Conservation (phyloP, 2,329 filamentous ascomycete genomes). For the Cephalotrichum gorgonifer region DNA sequence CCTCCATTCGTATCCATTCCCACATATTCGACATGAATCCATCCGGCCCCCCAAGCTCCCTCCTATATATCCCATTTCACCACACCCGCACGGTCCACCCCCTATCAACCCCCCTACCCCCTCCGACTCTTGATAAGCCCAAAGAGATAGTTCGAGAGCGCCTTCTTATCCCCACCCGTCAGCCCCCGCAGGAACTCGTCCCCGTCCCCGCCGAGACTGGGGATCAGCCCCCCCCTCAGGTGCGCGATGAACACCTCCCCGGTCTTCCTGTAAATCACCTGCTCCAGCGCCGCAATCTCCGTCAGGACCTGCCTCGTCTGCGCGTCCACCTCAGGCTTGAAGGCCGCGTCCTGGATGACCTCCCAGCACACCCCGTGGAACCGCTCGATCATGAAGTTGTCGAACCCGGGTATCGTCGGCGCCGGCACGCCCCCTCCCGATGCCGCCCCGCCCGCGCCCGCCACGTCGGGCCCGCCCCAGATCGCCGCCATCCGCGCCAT, state of each 20-base stretch:
- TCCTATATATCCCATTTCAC: no score
- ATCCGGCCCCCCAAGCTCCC: no score
- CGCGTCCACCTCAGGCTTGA: conserved; percentile 71
- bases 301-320: conserved; percentile 80
- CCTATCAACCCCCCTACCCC: conserved; percentile 16
- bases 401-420: conserved; percentile 73
- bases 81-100: no score
- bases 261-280: conserved; percentile 82
- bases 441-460: conserved; percentile 41
- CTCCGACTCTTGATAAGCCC: conserved; percentile 39
- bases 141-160: conserved; percentile 54
- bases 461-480: conserved; percentile 81
- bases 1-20: no score
- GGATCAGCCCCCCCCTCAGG: conserved; percentile 53
- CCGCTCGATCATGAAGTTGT: conserved; percentile 76
- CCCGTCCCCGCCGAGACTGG: conserved; percentile 52
- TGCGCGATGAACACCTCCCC: conserved; percentile 70
- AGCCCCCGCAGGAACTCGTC: conserved; percentile 48
- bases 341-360: conserved; percentile 66
- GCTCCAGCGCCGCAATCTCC: conserved; percentile 80
- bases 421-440: conserved; percentile 38
- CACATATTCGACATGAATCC: no score
- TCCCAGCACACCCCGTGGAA: conserved; percentile 91
- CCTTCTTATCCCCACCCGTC: conserved; percentile 48
- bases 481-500: conserved; percentile 73